A percentile compares a stretch with the other conserved stretches of the same genome.
phyloP scores from a whole-genome alignment of 139 green algal genomes.

The Diplosphaera chodatii region DNA sequence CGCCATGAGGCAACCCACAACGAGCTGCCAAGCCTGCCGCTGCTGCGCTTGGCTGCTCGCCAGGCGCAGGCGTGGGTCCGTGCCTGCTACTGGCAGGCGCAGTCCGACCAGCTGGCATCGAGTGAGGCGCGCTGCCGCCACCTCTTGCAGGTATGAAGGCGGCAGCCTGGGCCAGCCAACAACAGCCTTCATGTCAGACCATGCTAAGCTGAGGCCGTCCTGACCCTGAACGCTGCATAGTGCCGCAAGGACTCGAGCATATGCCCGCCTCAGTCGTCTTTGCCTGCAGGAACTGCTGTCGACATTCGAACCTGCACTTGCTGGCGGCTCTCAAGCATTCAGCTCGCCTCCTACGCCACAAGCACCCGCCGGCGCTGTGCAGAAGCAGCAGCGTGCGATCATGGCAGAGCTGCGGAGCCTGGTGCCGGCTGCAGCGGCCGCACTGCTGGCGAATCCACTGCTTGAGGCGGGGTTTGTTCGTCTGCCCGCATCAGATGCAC shows the following conservation, averaged over 20 bases:
- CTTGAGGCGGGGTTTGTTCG: slow-evolving; percentile 17
- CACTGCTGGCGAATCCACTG: slow-evolving; percentile 31
- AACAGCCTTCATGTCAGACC: too few relatives aligned
- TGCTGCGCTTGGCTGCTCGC: slow-evolving; percentile 49
- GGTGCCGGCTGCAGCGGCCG: slow-evolving; percentile 26
- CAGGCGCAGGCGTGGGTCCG: slow-evolving; percentile 62
- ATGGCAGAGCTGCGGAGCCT: slow-evolving; percentile 40
- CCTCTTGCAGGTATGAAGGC: slow-evolving; percentile 31
- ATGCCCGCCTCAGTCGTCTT: too few relatives aligned
- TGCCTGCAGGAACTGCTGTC: too few relatives aligned
- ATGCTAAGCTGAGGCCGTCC: too few relatives aligned
- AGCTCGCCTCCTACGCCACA: not conserved
- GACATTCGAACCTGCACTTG: too few relatives aligned
- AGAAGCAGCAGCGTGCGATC: slow-evolving; percentile 27
- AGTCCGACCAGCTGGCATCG: slow-evolving; percentile 30
- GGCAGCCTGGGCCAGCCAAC: too few relatives aligned
- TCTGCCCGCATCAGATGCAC: too few relatives aligned
- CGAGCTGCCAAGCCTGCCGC: slow-evolving; percentile 60
- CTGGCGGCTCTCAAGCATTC: not conserved
- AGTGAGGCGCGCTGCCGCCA: slow-evolving; percentile 4
- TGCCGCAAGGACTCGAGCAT: too few relatives aligned
- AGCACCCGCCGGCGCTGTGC: slow-evolving; percentile 10
- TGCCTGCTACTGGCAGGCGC: slow-evolving; percentile 61
- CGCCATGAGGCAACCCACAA: slow-evolving; percentile 78
- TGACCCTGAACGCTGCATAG: too few relatives aligned